Percentiles rank a stretch among this genome's conserved stretches.
Conservation (phyloP, 306 rosid genomes). For the Gillenia trifoliata region DNA sequence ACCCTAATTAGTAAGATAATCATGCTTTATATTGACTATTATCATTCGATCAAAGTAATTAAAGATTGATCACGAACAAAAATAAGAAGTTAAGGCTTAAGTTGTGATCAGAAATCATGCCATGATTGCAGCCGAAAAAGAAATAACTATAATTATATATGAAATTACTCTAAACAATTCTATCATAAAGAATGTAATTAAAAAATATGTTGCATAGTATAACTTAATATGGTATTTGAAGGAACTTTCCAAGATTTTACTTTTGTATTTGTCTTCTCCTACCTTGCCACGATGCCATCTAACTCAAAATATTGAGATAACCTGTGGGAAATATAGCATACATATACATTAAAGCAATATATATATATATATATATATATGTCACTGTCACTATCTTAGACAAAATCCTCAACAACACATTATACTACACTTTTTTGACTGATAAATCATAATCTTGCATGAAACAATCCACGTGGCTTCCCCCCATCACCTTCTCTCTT, state of each 20-base stretch:
- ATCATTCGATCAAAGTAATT: neutral
- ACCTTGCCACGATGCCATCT: neutral
- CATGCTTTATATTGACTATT: neutral
- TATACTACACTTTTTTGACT: neutral
- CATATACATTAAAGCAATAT: too few species aligned
- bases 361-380: too few species aligned
- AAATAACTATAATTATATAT: neutral
- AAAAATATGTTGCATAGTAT: neutral
- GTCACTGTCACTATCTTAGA: neutral
- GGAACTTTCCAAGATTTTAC: neutral
- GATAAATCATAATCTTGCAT: constrained; percentile 29
- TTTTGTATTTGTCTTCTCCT: neutral
- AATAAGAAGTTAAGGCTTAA: neutral
- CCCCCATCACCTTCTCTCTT: neutral
- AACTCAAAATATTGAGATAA: neutral
- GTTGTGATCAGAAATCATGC: neutral
- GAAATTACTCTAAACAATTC: neutral
- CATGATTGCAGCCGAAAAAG: neutral
- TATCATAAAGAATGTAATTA: neutral
- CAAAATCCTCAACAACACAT: neutral
- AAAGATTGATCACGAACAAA: neutral
- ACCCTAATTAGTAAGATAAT: too few species aligned
- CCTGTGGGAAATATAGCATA: too few species aligned
- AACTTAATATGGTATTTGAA: neutral
- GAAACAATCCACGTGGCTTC: constrained; percentile 54